Evolutionary conservation across 1,284 basidiomycete species (phyloP), one percentile per base, ranked within the genome.

Genomic region (Marasmius sp.): DNA sequence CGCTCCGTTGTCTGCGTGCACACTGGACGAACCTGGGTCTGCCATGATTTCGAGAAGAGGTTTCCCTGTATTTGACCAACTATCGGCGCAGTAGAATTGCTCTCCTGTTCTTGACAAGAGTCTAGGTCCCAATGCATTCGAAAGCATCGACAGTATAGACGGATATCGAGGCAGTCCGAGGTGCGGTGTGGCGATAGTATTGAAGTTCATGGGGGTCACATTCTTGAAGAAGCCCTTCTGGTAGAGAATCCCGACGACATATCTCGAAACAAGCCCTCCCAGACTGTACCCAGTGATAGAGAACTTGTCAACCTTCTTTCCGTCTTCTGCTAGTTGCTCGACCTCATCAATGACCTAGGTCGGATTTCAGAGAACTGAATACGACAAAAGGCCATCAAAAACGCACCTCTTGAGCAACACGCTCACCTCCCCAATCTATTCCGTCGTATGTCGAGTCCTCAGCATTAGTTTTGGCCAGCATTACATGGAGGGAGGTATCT

Each of bases 351-450:
- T 48, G n/a, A 61, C 50, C 51, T 55, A 20, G 18, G 18, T 14
- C 12, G 39, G 38, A 34, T 58, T 16, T 1, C 6, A 20, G 7
- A 45, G 6, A 60, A 33, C 11, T 57, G 51, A 6, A 41, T 9
- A 7, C 5, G 10, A 43, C 41, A 54, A 43, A 27, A 27, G 5
- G 27, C 27, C 5, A 18, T 9, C 6, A 12, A 43, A 2, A 34
- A 36, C 39, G 22, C 45, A 62, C 55, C 56, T 76, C 74, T 62
- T 73, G 61, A 10, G 71, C 77, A 18, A 89, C 81, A 36, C 89
- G 79, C 71, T 92, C 88, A 50, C 83, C 87, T 62, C 89, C 85
- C 82, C 86, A 88, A 70, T 92, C 91, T 34, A 92, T 82, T 0
- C 89, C 89, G 67, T 92, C 91, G 66, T 90, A 92, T 1, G 89